Base-by-base conservation (phyloP, 2,329 filamentous ascomycete genomes). In the Calonectria pauciramosa region DNA sequence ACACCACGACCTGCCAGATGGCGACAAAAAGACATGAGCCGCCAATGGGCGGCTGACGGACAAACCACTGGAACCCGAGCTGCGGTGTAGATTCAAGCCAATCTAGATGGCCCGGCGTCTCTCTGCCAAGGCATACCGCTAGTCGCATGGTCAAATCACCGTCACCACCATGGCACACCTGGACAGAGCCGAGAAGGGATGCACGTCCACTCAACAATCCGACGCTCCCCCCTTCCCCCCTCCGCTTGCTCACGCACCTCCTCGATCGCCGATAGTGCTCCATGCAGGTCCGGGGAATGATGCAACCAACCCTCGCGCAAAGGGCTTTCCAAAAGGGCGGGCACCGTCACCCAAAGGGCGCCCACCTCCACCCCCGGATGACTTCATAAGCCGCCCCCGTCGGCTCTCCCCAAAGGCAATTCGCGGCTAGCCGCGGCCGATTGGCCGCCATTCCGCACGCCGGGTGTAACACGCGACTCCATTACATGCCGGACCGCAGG, bases 391-490 rank as follows among this genome's bases (percentile, higher is more conserved):
- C 41, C 49, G 52, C 69, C 47, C 68, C 75, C 49, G 2, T 52
- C 26, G 75, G 76, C 68, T 71, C 78, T 47, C 36, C 26, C 26
- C 32, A 56, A 28, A 76, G 79, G 79, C 75, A 81, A 80, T 78
- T 77, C 77, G 71, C 79, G 79, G 79, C 77, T 81, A 81, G 68
- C 20, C 54, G 41, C 79, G 77, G 77, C 23, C 60, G 71, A 64
- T 26, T 38, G 38, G 32, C 3, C 10, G 30, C 52, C 18, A 16
- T n/a, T 30, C 14, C 44, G 20, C 44, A 47, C 41, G 41, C 41
- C 41, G 20, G 44, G 44, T n/a, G n/a, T 13, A 47, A 47, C 44
- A 23, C 44, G 10, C 44, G 34, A 34, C 56, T 63, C 56, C 56
- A 63, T 63, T 63, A 63, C 56, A 63, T 63, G 56, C 56, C 56